Percentiles rank a stretch among this genome's conserved stretches.
phyloP scores from a whole-genome alignment of 1,284 basidiomycete species.

The Ceratobasidium theobromae region DNA sequence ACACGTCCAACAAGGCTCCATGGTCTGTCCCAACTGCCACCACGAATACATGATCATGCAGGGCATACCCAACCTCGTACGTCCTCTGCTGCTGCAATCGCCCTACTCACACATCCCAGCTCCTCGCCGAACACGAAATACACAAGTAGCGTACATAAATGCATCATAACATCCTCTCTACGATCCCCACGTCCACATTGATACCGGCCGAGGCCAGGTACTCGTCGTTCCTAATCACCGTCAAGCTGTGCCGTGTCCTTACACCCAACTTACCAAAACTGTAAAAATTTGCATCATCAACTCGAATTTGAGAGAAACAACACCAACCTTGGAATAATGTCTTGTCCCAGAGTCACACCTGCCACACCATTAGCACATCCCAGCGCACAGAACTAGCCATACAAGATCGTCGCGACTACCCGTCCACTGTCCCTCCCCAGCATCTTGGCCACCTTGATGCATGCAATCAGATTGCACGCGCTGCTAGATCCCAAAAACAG shows the following conservation, averaged over 20 bases:
- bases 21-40: slow-evolving; percentile 91
- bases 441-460: slow-evolving; percentile 72
- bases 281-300: too few relatives aligned
- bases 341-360: slow-evolving; percentile 83
- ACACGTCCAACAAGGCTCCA: slow-evolving; percentile 88
- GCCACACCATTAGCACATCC: background rate
- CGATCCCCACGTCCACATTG: slow-evolving; percentile 55
- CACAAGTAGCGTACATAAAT: slow-evolving; percentile 40
- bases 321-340: slow-evolving; percentile 82
- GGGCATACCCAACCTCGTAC: slow-evolving; percentile 98
- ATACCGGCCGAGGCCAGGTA: slow-evolving; percentile 68
- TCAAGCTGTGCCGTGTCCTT: too few relatives aligned
- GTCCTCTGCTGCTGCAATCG: slow-evolving; percentile 36
- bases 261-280: slow-evolving; percentile 33
- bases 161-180: slow-evolving; percentile 53
- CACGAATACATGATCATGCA: slow-evolving; percentile 91
- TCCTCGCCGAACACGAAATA: slow-evolving; percentile 90
- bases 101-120: slow-evolving; percentile 48
- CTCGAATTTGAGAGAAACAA: too few relatives aligned
- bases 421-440: slow-evolving; percentile 59
- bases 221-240: slow-evolving; percentile 80
- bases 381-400: slow-evolving; percentile 40
- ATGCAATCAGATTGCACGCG: slow-evolving; percentile 93
- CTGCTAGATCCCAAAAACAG: slow-evolving; percentile 95
- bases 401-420: slow-evolving; percentile 83